These are phyloP conservation scores for Rhizopogon vesiculosus DNA, from an alignment of 768 basidiomycete genomes.

Conservation along the genomic window DNA sequence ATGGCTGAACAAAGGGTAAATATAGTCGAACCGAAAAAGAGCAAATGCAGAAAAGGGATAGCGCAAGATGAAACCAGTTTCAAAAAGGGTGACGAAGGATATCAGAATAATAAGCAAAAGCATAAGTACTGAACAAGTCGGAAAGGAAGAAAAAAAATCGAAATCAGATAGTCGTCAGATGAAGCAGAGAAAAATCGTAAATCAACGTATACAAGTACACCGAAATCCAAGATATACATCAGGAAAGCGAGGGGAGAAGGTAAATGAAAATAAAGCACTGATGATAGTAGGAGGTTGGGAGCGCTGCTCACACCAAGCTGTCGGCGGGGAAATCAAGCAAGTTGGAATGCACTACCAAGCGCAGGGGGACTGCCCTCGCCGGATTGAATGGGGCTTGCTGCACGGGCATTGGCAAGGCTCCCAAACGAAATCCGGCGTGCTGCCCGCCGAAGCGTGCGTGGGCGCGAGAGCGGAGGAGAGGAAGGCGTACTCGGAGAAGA, in stretches of 20 bases:
- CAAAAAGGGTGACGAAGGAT: neutral
- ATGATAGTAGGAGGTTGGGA: neutral
- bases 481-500: slow-evolving; percentile 6
- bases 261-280: neutral
- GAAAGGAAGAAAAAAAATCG: neutral
- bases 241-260: neutral
- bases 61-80: neutral
- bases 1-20: too few species aligned
- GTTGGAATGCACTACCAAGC: slow-evolving; percentile 72
- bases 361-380: slow-evolving; percentile 31
- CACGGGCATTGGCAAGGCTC: slow-evolving; percentile 32
- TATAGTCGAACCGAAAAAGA: too few species aligned
- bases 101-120: neutral
- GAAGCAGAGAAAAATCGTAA: neutral
- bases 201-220: neutral
- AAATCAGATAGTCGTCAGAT: neutral
- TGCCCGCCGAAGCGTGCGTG: slow-evolving; percentile 26
- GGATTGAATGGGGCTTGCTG: slow-evolving; percentile 29
- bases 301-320: neutral
- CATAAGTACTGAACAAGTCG: neutral
- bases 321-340: slow-evolving; percentile 33
- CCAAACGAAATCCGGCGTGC: slow-evolving; percentile 67
- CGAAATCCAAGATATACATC: neutral
- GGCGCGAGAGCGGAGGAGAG: slow-evolving; percentile 16
- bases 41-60: neutral